A percentile compares a stretch with the other conserved stretches of the same genome.
Conservation (phyloP, 305 asterid species). For the Fraxinus baroniana region DNA sequence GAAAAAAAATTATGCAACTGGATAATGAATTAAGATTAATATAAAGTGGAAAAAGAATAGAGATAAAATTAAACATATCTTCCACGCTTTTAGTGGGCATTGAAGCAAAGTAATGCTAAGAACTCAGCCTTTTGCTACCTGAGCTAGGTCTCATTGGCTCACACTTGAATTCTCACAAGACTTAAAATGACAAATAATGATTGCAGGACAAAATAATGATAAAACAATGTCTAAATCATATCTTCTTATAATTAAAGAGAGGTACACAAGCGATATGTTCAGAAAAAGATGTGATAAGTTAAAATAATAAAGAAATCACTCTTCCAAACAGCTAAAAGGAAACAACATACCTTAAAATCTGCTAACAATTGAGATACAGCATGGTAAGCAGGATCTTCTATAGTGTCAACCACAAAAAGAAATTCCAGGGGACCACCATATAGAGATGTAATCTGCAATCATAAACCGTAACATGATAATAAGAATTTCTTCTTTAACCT, state of each 20-base stretch:
- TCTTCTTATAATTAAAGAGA: constrained; percentile 14
- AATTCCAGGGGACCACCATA: constrained; percentile 95
- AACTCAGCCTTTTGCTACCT: neutral
- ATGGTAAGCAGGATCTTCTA: constrained; percentile 89
- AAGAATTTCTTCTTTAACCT: constrained; percentile 4
- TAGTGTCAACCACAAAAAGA: constrained; percentile 87
- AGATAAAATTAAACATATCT: neutral
- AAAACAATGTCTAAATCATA: constrained; percentile 12
- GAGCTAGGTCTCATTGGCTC: neutral
- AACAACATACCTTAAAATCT: constrained; percentile 62
- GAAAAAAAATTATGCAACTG: neutral
- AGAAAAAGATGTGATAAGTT: constrained; percentile 1
- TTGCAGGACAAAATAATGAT: neutral
- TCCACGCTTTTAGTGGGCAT: neutral
- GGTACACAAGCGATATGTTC: constrained; percentile 6
- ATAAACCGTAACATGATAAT: constrained; percentile 22
- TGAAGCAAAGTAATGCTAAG: neutral
- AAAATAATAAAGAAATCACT: neutral
- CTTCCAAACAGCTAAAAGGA: constrained; percentile 17
- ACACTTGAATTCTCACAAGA: neutral
- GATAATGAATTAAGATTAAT: neutral
- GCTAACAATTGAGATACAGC: constrained; percentile 67
- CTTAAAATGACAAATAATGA: constrained; percentile 8
- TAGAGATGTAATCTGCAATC: constrained; percentile 82
- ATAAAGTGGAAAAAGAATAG: neutral